These are phyloP conservation scores for Alternaria novae-zelandiae DNA, from an alignment of 2,329 filamentous ascomycete species.

Conservation along the genomic window DNA sequence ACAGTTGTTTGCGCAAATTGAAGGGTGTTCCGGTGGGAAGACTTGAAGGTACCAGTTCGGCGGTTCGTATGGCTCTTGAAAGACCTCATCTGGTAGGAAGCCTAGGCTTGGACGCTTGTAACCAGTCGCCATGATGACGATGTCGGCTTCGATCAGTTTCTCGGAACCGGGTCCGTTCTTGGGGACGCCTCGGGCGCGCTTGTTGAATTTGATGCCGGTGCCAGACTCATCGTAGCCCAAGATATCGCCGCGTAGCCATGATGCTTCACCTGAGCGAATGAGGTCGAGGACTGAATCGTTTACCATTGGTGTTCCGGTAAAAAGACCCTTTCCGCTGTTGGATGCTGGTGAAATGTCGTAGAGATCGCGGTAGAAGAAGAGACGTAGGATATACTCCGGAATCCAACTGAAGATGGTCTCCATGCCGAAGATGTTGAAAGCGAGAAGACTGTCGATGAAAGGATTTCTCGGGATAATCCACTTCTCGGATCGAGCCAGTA, in stretches of 20 bases:
- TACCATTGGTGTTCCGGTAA: conserved; percentile 85
- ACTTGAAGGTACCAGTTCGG: conserved; percentile 91
- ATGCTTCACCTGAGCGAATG: conserved; percentile 72
- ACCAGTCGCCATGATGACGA: conserved; percentile 84
- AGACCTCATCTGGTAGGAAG: conserved; percentile 77
- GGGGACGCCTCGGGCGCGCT: conserved; percentile 73
- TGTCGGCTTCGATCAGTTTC: conserved; percentile 71
- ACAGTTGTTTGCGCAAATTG: conserved; percentile 81
- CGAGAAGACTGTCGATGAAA: conserved; percentile 73
- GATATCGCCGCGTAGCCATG: conserved; percentile 85
- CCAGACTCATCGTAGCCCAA: conserved; percentile 68
- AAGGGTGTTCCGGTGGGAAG: conserved; percentile 76
- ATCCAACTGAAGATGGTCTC: conserved; percentile 79
- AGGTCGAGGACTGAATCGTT: conserved; percentile 81
- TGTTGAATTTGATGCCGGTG: conserved; percentile 72
- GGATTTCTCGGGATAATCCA: conserved; percentile 87
- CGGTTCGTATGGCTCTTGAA: conserved; percentile 74
- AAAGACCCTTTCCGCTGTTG: conserved; percentile 69
- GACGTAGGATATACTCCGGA: conserved; percentile 75
- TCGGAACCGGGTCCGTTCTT: conserved; percentile 75
- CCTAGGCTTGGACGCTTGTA: conserved; percentile 75
- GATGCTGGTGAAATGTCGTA: conserved; percentile 70
- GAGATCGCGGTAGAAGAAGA: conserved; percentile 84
- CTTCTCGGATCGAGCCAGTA: conserved; percentile 80
- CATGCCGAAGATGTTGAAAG: conserved; percentile 79